Conservation (phyloP, 2,329 filamentous ascomycete genomes). For the Neofusicoccum sp. region DNA sequence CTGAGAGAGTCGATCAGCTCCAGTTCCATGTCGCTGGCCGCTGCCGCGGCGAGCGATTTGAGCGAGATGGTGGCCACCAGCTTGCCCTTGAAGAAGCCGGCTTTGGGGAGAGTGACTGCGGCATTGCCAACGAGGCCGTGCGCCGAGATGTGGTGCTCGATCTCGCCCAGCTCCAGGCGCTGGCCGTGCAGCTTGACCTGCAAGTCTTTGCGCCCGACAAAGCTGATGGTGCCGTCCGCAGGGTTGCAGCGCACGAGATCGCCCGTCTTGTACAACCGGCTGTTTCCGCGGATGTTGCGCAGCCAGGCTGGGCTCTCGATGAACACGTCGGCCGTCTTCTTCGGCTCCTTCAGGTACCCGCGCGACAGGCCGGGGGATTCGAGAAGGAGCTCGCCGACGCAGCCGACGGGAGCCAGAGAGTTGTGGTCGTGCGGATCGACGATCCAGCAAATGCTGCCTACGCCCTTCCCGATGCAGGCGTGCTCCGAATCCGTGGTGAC, state of each 20-base stretch:
- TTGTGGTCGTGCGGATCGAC: slow-evolving; percentile 32
- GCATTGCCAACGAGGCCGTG: slow-evolving; percentile 28
- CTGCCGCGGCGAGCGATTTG: background rate
- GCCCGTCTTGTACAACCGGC: slow-evolving; percentile 2
- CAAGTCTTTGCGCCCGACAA: slow-evolving; percentile 39
- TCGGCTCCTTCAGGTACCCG: slow-evolving; percentile 37
- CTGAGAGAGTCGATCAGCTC: slow-evolving; percentile 4
- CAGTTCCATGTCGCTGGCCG: slow-evolving; percentile 1
- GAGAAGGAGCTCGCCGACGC: slow-evolving; percentile 39
- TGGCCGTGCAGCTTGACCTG: slow-evolving; percentile 4
- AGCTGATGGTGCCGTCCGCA: slow-evolving; percentile 37
- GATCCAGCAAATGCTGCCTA: slow-evolving; percentile 26
- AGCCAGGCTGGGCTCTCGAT: slow-evolving; percentile 28
- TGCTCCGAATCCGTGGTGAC: background rate
- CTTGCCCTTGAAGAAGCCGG: slow-evolving; percentile 28
- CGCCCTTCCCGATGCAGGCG: background rate
- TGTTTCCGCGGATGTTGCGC: background rate
- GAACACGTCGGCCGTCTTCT: slow-evolving; percentile 37
- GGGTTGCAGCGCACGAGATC: slow-evolving; percentile 30
- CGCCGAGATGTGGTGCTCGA: slow-evolving; percentile 28
- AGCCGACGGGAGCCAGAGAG: slow-evolving; percentile 37
- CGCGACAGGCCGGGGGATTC: slow-evolving; percentile 38
- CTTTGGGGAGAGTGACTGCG: slow-evolving; percentile 34
- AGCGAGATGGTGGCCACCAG: background rate
- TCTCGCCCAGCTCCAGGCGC: slow-evolving; percentile 11